Conservation (phyloP, 2,329 filamentous ascomycete genomes). For the Malbranchea zuffiana region DNA sequence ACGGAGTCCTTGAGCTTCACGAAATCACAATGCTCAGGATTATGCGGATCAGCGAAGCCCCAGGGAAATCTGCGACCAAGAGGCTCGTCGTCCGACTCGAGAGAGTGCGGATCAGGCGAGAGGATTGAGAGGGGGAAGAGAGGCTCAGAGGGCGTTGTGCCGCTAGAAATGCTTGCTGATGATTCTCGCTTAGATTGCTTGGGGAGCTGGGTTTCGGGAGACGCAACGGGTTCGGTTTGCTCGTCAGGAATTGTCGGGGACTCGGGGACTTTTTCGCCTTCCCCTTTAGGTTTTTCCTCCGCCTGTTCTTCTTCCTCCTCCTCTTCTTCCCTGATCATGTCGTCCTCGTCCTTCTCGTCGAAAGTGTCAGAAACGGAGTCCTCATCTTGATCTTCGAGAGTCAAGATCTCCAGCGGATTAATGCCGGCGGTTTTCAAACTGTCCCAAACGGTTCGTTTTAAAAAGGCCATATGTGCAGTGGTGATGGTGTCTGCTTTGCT, state of each 20-base stretch:
- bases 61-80: slow-evolving; percentile 86
- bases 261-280: slow-evolving; percentile 19
- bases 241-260: slow-evolving; percentile 14
- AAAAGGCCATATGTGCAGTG: slow-evolving; percentile 80
- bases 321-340: slow-evolving; percentile 23
- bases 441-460: slow-evolving; percentile 85
- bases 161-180: slow-evolving; percentile 21
- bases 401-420: slow-evolving; percentile 77
- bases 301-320: slow-evolving; percentile 19
- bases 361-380: slow-evolving; percentile 37
- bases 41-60: slow-evolving; percentile 92
- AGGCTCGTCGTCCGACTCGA: slow-evolving; percentile 42
- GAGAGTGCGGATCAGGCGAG: slow-evolving; percentile 73
- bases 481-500: slow-evolving; percentile 96
- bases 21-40: slow-evolving; percentile 89
- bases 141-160: slow-evolving; percentile 35
- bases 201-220: slow-evolving; percentile 5
- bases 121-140: slow-evolving; percentile 85
- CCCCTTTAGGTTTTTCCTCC: not conserved
- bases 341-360: slow-evolving; percentile 42
- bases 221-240: not conserved
- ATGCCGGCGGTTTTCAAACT: slow-evolving; percentile 76
- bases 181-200: slow-evolving; percentile 10
- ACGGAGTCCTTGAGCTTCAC: slow-evolving; percentile 79
- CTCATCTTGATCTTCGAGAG: slow-evolving; percentile 64